Percentiles rank a stretch among this genome's conserved stretches.
phyloP scores from a whole-genome alignment of 345 rosid genomes.

The Lepidium aucheri region DNA sequence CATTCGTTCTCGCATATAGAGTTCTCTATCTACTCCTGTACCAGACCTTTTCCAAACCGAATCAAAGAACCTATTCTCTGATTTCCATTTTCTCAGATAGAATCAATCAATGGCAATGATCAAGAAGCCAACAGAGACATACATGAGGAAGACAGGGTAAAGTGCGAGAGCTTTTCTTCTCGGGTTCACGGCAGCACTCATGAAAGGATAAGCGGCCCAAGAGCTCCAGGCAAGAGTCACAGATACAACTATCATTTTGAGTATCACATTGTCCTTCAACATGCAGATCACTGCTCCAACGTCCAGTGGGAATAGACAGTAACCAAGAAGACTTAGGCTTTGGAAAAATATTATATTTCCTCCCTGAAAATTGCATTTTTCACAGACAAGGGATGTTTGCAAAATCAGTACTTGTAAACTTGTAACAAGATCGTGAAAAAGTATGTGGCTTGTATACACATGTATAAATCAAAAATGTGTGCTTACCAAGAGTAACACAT shows the following conservation, averaged over 20 bases:
- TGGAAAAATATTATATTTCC: constrained; percentile 91
- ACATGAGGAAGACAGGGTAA: constrained; percentile 94
- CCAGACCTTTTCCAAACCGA: background rate
- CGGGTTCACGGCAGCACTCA: constrained; percentile 86
- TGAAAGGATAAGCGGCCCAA: constrained; percentile 96
- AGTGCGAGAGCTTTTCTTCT: constrained; percentile 83
- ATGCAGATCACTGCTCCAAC: constrained; percentile 75
- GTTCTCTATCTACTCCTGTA: constrained; percentile 20
- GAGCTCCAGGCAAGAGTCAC: constrained; percentile 88
- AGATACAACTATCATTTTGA: constrained; percentile 59
- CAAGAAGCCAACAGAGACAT: constrained; percentile 90
- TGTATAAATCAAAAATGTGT: background rate
- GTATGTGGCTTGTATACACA: background rate
- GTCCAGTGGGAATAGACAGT: constrained; percentile 82
- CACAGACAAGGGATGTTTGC: background rate
- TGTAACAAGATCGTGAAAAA: background rate
- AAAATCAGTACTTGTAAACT: background rate
- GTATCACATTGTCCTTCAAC: constrained; percentile 67
- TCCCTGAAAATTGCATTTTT: constrained; percentile 42
- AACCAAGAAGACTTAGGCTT: constrained; percentile 73
- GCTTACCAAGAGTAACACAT: constrained; percentile 83
- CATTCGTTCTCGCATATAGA: constrained; percentile 5
- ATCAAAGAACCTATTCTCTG: background rate
- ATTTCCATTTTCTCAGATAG: background rate
- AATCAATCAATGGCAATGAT: constrained; percentile 73